Conservation (phyloP, 345 rosid genomes). For the rapeseed (Brassica napus) region Da-Ae NC_063445.1:10982501-10983000, state of each 20-base stretch:
- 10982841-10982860: neutral
- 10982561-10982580: no score
- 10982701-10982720: constrained; percentile 35
- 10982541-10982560: no score
- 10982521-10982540: no score
- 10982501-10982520: no score
- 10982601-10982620: no score
- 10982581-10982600: no score
- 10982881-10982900: neutral
- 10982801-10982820: neutral
- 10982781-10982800: neutral
- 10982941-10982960: neutral
- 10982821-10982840: neutral
- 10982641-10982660: no score
- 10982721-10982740: constrained; percentile 37
- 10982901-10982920: neutral
- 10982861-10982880: neutral
- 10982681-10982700: constrained; percentile 26
- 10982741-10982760: constrained; percentile 27
- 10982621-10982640: no score
- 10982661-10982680: constrained; percentile 36
- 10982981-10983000: no score
- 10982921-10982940: neutral
- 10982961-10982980: neutral
- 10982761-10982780: neutral